Base-by-base conservation (phyloP, 495 filamentous ascomycete genomes). In the Neurospora sp. region DNA sequence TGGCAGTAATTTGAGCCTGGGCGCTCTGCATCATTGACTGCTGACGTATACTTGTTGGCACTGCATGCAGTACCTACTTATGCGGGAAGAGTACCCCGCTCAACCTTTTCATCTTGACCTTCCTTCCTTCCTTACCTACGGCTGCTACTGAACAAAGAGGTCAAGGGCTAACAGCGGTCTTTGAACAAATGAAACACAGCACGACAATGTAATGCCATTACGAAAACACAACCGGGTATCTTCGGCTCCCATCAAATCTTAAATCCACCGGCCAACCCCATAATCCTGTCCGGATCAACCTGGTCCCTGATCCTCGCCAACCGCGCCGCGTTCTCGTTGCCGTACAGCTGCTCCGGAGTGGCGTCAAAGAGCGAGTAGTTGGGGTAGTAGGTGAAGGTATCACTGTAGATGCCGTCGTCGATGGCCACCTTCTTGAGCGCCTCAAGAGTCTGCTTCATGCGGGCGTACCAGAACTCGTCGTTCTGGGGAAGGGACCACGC, bases 211-310 rank as follows among this genome's bases (percentile, higher is more conserved):
- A 12, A 16, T 31, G 16, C 41, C 22, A 40, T 22, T 42, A 9
- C 42, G 12, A n/a, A n/a, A 4, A 18, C 8, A 44, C 42, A n/a
- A n/a, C 0, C 40, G 40, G 4, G 40, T n/a, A n/a, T 44, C 42
- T 8, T 44, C 42, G 6, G 41, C 5, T 44, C 41, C 41, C 16
- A 16, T 77, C 47, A 79, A 7, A 79, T 72, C 1, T n/a, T 47
- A 40, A 75, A 79, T 1, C 78, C 78, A 1, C 78, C 78, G 1
- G 75, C 75, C 6, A 77, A 39, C 10, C 76, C 77, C 78, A 79
- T 79, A n/a, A 79, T 38, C 31, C 75, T 38, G 0, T 39, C 40
- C 0, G 78, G 78, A 59, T 79, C 78, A 20, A 75, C 35, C 0
- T 16, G 40, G 20, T 71, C 31, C 35, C 77, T 71, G 35, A 79